phyloP scores from a whole-genome alignment of 306 rosid genomes.

The Citrullus colocynthis region DNA sequence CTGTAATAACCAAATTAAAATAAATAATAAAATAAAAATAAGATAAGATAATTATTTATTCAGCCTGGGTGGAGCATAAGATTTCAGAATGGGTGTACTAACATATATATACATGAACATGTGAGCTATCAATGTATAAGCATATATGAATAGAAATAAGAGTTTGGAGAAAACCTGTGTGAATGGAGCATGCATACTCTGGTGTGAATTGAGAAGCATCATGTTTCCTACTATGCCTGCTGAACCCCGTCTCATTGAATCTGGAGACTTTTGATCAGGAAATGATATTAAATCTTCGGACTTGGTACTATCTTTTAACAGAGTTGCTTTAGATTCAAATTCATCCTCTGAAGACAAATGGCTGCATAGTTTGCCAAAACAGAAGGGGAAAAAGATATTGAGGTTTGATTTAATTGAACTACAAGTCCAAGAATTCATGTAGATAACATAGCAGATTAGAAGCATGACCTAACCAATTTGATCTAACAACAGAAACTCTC shows the following conservation, averaged over 20 bases:
- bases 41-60: background rate
- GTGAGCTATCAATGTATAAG: background rate
- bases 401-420: background rate
- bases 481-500: background rate
- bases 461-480: background rate
- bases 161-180: constrained; percentile 55
- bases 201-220: constrained; percentile 74
- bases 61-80: background rate
- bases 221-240: constrained; percentile 56
- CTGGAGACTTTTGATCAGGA: constrained; percentile 37
- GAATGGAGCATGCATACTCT: constrained; percentile 80
- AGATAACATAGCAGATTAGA: background rate
- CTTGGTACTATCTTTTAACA: constrained; percentile 19
- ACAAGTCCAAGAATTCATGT: background rate
- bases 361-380: constrained; percentile 19
- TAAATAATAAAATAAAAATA: too few species aligned
- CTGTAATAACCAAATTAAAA: constrained; percentile 22
- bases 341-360: constrained; percentile 30
- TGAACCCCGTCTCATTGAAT: constrained; percentile 56
- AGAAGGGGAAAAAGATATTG: background rate
- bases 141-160: background rate
- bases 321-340: constrained; percentile 18
- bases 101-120: background rate
- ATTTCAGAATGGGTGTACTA: constrained; percentile 6
- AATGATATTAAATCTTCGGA: constrained; percentile 25